Evolutionary conservation across 169 alveolate genomes (phyloP), one percentile per base, ranked within the genome.

Genomic region (Prorocentrum cordatum): DNA sequence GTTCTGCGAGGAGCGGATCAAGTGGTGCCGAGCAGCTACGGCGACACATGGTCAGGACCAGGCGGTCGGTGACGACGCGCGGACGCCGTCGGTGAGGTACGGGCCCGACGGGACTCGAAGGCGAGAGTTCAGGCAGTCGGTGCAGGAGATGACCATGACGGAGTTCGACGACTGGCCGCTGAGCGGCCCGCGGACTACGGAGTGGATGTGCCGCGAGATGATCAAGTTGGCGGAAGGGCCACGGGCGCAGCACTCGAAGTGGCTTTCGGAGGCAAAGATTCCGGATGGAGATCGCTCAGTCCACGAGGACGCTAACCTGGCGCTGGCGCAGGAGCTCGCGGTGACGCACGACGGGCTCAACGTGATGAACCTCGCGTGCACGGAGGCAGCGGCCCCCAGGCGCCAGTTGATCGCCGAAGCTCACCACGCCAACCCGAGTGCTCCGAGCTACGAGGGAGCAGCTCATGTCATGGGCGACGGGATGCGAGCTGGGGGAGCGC

Each of bases 391-490:
- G 14, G 33, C 29, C 50, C 29, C 70, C 7, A 14, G 85, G 29
- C 29, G 70, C 2, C 85, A 73, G 54, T 26, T 45, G 36, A 2
- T 73, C 10, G 85, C 85, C 0, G 85, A 73, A 31, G 85, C 85
- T 20, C 85, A 73, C 35, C 1, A 24, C 24, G 16, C 5, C 5
- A 16, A 20, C 22, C 85, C 85, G 0, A 24, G 36, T 2, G 36
- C 20, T 1, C 85, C 85, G 24, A 18, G 35, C 0, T 73, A 47
- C 70, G 29, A 20, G 16, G 85, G 85, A 0, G 85, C 85, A 24
- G 71, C 45, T 6, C 70, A 73, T 24, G 45, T 42, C 70, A 0
- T 32, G 54, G 85, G 85, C 9, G 33, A 42, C 39, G 2, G 47
- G 5, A 31, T 18, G 61, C 18, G 42, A 2, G 1, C 16, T 0